Percentiles rank a stretch among this genome's conserved stretches.
Conservation (phyloP, 345 rosid species). For the Gossypium herbaceum region DNA sequence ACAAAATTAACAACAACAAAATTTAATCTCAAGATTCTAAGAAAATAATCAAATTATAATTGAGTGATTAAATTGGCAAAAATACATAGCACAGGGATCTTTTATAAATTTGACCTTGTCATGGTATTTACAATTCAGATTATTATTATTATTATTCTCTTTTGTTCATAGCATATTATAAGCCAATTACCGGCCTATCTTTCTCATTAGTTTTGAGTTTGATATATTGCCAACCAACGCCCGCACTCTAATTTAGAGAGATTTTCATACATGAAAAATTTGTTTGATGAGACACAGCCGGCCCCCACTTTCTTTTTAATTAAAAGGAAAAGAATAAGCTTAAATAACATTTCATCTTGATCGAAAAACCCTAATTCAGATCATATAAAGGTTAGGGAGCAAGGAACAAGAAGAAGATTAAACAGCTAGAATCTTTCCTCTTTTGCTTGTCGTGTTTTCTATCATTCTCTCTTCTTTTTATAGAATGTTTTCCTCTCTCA, state of each 20-base stretch:
- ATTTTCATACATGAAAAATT: slow-evolving; percentile 40
- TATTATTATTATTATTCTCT: too few relatives aligned
- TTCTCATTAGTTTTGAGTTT: slow-evolving; percentile 55
- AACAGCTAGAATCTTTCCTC: not conserved
- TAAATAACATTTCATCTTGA: slow-evolving; percentile 21
- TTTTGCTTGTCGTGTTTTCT: slow-evolving; percentile 6
- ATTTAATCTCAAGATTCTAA: too few relatives aligned
- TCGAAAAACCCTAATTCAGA: slow-evolving; percentile 41
- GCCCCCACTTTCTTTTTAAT: slow-evolving; percentile 8
- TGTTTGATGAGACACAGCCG: not conserved
- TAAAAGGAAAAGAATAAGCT: slow-evolving; percentile 11
- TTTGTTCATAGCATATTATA: slow-evolving; percentile 24
- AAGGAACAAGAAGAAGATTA: not conserved
- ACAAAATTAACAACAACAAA: too few relatives aligned
- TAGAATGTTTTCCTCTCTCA: slow-evolving; percentile 14
- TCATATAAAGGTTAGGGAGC: not conserved
- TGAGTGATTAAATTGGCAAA: too few relatives aligned
- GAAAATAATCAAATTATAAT: too few relatives aligned
- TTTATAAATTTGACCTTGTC: too few relatives aligned
- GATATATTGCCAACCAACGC: slow-evolving; percentile 64
- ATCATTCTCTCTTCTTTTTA: slow-evolving; percentile 18
- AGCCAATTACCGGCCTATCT: slow-evolving; percentile 19
- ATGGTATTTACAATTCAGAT: too few relatives aligned
- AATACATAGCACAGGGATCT: too few relatives aligned
- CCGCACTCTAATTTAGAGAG: not conserved